Evolutionary conservation across 768 basidiomycete species (phyloP).

Genomic region (Boletus subparvulus): DNA sequence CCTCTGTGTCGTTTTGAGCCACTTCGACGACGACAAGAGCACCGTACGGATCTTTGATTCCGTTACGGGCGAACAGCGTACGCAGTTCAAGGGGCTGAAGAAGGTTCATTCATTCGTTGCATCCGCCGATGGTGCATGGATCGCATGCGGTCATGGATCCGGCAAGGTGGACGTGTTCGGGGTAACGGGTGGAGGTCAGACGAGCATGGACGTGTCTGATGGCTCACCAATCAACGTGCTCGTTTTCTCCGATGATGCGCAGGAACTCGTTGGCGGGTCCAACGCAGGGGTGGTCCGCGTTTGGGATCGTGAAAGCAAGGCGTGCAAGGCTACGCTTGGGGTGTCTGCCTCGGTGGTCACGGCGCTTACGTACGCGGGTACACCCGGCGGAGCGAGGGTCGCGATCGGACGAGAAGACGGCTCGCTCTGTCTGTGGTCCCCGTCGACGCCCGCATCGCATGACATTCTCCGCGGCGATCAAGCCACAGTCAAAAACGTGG

Average conservation of each 20-base stretch:
- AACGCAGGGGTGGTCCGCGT: constrained; percentile 11
- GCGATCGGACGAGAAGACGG: constrained; percentile 22
- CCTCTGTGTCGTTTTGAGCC: background rate
- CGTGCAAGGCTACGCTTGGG: constrained; percentile 7
- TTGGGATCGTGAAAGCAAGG: constrained; percentile 20
- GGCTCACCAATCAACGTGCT: background rate
- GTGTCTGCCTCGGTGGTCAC: constrained; percentile 13
- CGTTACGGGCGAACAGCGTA: constrained; percentile 5
- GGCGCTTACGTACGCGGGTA: constrained; percentile 10
- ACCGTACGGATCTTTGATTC: constrained; percentile 10
- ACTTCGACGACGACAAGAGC: background rate
- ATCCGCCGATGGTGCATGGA: constrained; percentile 4
- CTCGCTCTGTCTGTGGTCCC: constrained; percentile 19
- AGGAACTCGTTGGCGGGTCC: constrained; percentile 21
- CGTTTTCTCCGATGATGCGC: constrained; percentile 17
- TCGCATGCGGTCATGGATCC: constrained; percentile 10
- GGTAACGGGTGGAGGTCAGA: background rate
- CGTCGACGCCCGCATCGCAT: constrained; percentile 14
- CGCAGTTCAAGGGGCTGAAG: constrained; percentile 12
- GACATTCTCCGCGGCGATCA: constrained; percentile 3
- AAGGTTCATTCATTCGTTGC: background rate
- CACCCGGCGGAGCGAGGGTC: background rate
- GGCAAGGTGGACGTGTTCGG: constrained; percentile 4
- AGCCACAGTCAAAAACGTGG: constrained; percentile 1
- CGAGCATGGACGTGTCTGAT: background rate